Conservation (phyloP, 2,329 filamentous ascomycete species). For the Colletotrichum liriopes region DNA sequence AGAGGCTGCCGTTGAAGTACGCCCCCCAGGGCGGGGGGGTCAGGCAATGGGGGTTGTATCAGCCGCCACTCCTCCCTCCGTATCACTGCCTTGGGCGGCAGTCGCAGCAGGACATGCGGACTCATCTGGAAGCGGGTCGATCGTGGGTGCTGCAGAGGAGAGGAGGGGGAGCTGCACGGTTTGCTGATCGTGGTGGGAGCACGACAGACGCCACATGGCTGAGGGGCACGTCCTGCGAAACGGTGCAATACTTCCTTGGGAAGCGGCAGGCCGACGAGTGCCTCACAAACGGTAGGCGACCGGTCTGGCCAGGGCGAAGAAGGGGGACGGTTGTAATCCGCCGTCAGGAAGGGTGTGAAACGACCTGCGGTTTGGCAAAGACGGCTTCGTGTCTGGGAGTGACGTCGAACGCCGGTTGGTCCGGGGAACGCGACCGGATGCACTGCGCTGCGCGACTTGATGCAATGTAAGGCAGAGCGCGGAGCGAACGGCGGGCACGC, state of each 20-base stretch:
- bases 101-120: not conserved
- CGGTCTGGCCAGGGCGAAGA: conserved; percentile 16
- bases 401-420: conserved; percentile 18
- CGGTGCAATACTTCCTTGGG: conserved; percentile 1
- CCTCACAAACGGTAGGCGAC: not conserved
- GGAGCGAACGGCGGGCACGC: not conserved
- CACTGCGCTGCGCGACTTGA: conserved; percentile 15
- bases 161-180: conserved; percentile 4
- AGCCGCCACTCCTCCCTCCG: conserved; percentile 12
- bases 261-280: not conserved
- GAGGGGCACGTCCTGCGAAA: not conserved
- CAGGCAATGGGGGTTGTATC: conserved; percentile 3
- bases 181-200: conserved; percentile 6
- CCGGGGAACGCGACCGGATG: conserved; percentile 34
- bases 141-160: conserved; percentile 3
- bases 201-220: conserved; percentile 33
- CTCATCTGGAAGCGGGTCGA: conserved; percentile 32
- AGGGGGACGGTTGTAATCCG: not conserved
- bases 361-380: conserved; percentile 22
- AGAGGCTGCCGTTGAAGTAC: conserved; percentile 16
- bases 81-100: conserved; percentile 18
- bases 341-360: conserved; percentile 17
- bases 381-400: conserved; percentile 24
- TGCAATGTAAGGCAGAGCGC: conserved; percentile 24
- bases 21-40: not conserved